Evolutionary conservation across 306 rosid species (phyloP).

Genomic region (Cajanus cajan): DNA sequence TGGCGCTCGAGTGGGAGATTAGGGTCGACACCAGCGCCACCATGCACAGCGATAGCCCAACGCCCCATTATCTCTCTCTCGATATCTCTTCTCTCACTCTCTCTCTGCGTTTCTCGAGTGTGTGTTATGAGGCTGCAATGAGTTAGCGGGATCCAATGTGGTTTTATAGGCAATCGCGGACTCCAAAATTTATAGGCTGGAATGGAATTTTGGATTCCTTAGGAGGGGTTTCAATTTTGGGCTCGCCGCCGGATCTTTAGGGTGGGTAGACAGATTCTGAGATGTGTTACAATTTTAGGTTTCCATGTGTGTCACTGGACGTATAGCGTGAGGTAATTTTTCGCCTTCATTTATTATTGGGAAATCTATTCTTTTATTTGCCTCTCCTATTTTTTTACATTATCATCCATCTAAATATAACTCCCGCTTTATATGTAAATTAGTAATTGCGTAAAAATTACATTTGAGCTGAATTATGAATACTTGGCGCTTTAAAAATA

Average conservation of each 20-base stretch:
- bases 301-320: neutral
- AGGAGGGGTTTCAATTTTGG: neutral
- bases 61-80: constrained; percentile 44
- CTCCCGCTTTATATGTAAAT: no score
- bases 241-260: constrained; percentile 23
- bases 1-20: constrained; percentile 76
- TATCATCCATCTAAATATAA: neutral
- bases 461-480: no score
- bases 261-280: neutral
- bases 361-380: no score
- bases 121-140: neutral
- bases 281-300: neutral
- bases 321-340: neutral
- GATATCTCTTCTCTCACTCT: neutral
- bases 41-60: constrained; percentile 93
- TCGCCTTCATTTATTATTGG: neutral
- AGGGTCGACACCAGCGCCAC: constrained; percentile 96
- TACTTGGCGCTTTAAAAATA: no score
- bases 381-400: neutral
- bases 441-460: no score
- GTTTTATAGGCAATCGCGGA: constrained; percentile 39
- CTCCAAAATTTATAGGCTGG: constrained; percentile 9
- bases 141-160: neutral
- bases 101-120: neutral
- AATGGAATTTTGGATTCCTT: constrained; percentile 3